phyloP scores from a whole-genome alignment of 164 flowering plant species.

The Macadamia tetraphylla region DNA sequence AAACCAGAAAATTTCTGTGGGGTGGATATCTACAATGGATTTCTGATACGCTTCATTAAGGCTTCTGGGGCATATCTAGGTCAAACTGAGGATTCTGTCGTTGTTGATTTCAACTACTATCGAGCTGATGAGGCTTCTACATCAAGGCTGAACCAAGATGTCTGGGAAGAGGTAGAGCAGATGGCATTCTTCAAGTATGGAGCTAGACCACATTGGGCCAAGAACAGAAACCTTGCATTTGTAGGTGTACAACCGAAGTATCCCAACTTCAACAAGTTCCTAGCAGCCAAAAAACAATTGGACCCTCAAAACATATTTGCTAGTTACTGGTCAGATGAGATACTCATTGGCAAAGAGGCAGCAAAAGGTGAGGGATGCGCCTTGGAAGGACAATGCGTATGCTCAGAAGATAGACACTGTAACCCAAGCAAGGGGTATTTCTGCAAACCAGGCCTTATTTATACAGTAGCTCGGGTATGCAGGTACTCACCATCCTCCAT shows the following conservation, averaged over 20 bases:
- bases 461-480: constrained; percentile 63
- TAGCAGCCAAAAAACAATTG: constrained; percentile 49
- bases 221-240: constrained; percentile 72
- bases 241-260: constrained; percentile 52
- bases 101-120: constrained; percentile 75
- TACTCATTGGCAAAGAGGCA: constrained; percentile 39
- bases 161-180: constrained; percentile 84
- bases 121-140: constrained; percentile 52
- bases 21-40: constrained; percentile 68
- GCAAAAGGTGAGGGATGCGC: constrained; percentile 60
- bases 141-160: constrained; percentile 71
- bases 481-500: constrained; percentile 34
- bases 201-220: constrained; percentile 90
- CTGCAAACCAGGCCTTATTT: constrained; percentile 62
- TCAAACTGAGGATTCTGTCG: constrained; percentile 72
- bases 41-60: constrained; percentile 63
- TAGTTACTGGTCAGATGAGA: constrained; percentile 63
- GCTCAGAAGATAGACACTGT: constrained; percentile 77
- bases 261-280: constrained; percentile 39
- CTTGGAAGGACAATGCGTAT: constrained; percentile 72
- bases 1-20: constrained; percentile 73
- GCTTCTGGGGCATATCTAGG: constrained; percentile 67
- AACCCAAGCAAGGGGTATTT: constrained; percentile 55
- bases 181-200: constrained; percentile 80
- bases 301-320: constrained; percentile 64